Percentiles rank a stretch among this genome's conserved stretches.
Conservation (phyloP, 257 asterid species). For the Solanum sejunctum region DNA sequence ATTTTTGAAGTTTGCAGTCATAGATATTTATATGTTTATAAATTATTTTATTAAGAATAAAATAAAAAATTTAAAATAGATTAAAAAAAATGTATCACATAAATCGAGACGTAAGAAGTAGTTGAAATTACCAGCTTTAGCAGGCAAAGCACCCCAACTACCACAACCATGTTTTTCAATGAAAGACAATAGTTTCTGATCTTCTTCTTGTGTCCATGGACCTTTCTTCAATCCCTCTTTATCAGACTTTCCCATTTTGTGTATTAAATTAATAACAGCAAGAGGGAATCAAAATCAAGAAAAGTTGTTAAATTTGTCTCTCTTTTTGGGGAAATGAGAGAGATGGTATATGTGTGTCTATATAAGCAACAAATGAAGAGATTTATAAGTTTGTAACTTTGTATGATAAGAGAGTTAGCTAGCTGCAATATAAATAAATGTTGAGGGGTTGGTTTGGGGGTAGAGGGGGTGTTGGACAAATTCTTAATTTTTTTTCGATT, state of each 20-base stretch:
- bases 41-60: neutral
- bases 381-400: neutral
- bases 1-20: neutral
- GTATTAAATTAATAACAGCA: neutral
- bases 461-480: neutral
- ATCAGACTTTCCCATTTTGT: conserved; percentile 10
- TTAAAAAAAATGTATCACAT: neutral
- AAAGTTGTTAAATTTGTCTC: neutral
- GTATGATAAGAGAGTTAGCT: neutral
- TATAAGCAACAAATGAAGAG: neutral
- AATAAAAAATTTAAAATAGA: neutral
- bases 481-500: neutral
- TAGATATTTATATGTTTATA: neutral
- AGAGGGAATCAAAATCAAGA: neutral
- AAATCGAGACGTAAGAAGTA: neutral
- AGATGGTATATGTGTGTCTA: neutral
- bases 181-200: conserved; percentile 10
- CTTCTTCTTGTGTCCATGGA: conserved; percentile 23
- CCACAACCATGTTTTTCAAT: conserved; percentile 12
- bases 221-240: conserved; percentile 21
- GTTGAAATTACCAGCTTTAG: conserved; percentile 13
- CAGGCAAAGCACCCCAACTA: conserved; percentile 19
- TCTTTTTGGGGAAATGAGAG: neutral
- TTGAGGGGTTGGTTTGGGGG: neutral
- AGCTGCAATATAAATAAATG: neutral